Base-by-base conservation (phyloP, 1,284 basidiomycete species). In the Irpex sp. region DNA sequence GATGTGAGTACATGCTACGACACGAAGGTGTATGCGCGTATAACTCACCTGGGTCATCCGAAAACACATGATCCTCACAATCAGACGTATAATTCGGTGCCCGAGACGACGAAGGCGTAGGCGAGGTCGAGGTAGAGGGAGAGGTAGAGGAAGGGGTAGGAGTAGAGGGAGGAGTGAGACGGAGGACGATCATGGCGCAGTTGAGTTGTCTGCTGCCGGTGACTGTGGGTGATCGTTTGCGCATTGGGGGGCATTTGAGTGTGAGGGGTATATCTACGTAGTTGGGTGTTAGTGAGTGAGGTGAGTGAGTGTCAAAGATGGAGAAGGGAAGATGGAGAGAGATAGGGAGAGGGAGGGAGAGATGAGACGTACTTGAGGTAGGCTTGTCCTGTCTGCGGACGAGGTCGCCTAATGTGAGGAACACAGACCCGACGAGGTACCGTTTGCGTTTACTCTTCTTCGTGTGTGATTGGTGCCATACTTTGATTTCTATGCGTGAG, bases 371-470 rank as follows among this genome's bases (percentile, higher is more conserved):
- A 70, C 69, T 55, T 13, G 59, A 60, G 9, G 64, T 66, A 2
- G 66, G 54, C 0, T 59, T 51, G 7, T 54, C 78, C 61, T 84
- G 82, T 64, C 76, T 81, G 66, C 78, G 82, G 34, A 81, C 62
- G 38, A 87, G 70, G 55, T 88, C 87, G 11, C 77, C 78, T 2
- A 90, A 69, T 0, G 81, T 76, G 66, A 82, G 76, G 21, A 75
- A 74, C 0, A 80, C 77, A 0, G 74, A 81, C n/a, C 57, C 57
- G 0, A 89, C 81, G 2, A 87, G 75, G 47, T 75, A 79, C 5
- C 81, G 78, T 67, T 79, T 84, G 67, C 82, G 85, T 63, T 78
- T 76, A 69, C 86, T 88, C 70, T 82, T 86, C 76, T 87, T 89
- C 0, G 84, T 79, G 13, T 76, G 78, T 0, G 75, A 72, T 38